Percentiles rank a stretch among this genome's conserved stretches.
phyloP scores from a whole-genome alignment of 495 filamentous ascomycete species.

The Penicillium pulvis region DNA sequence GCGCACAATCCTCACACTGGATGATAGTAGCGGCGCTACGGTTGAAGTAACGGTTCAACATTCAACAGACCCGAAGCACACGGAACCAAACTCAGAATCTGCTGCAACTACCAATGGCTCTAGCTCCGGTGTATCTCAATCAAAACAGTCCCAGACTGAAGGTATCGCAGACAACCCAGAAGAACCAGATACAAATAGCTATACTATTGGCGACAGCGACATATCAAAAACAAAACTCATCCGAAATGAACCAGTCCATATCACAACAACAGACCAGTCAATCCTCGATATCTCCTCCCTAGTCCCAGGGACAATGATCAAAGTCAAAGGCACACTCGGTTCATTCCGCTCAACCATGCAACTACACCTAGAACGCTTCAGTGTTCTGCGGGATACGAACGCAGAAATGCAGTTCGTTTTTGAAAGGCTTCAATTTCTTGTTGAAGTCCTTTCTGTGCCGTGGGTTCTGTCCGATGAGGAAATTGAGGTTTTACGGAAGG shows the following conservation, averaged over 20 bases:
- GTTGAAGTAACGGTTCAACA: conserved; percentile 59
- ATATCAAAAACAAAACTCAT: not conserved
- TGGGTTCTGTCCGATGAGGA: conserved; percentile 65
- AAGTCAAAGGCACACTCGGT: conserved; percentile 73
- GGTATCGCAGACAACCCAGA: not conserved
- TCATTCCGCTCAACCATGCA: conserved; percentile 65
- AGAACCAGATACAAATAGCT: not conserved
- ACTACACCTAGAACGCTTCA: conserved; percentile 68
- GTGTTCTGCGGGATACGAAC: conserved; percentile 60
- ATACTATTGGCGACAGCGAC: not conserved
- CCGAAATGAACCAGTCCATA: conserved; percentile 18
- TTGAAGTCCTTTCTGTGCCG: conserved; percentile 63
- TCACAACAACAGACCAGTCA: conserved; percentile 31
- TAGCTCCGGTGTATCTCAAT: too few species aligned
- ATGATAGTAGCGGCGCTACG: conserved; percentile 81
- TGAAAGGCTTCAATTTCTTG: conserved; percentile 62
- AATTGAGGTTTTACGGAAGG: conserved; percentile 53
- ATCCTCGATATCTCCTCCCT: conserved; percentile 50
- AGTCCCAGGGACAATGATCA: conserved; percentile 68
- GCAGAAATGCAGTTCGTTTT: conserved; percentile 79
- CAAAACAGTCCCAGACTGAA: not conserved
- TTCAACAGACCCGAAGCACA: not conserved
- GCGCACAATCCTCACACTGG: conserved; percentile 68
- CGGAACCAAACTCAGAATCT: conserved; percentile 4
- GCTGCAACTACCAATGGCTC: not conserved